Percentiles rank a stretch among this genome's conserved stretches.
These are phyloP conservation scores for Conidiobolus incongruus DNA, from an alignment of 371 early-diverging fungal genomes.

Conservation along the genomic window DNA sequence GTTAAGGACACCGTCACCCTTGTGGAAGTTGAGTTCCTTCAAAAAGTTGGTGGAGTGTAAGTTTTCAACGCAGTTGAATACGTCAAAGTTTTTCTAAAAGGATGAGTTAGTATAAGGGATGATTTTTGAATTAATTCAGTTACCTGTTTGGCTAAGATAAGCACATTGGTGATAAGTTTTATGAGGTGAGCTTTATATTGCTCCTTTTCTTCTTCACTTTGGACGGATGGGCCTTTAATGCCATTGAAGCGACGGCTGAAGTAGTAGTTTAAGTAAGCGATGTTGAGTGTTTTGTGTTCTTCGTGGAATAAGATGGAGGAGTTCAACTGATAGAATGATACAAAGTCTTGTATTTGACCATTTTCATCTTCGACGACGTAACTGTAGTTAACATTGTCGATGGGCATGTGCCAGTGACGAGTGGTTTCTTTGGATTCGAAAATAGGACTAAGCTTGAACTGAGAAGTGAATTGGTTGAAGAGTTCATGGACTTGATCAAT, in stretches of 20 bases:
- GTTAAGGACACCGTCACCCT: conserved; percentile 81
- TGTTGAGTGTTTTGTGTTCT: conserved; percentile 50
- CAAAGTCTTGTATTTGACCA: conserved; percentile 29
- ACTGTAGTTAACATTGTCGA: conserved; percentile 63
- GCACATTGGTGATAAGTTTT: conserved; percentile 40
- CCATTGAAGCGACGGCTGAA: too few relatives aligned
- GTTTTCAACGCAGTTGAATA: conserved; percentile 75
- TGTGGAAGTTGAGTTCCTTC: conserved; percentile 67
- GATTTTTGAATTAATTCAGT: conserved; percentile 1
- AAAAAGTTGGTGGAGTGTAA: conserved; percentile 59
- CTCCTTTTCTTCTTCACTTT: conserved; percentile 13
- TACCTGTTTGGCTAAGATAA: conserved; percentile 54
- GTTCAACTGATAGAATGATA: conserved; percentile 83
- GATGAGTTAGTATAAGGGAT: neutral
- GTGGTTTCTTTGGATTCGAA: conserved; percentile 65
- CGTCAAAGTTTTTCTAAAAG: conserved; percentile 43
- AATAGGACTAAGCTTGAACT: conserved; percentile 43
- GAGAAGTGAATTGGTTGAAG: conserved; percentile 33
- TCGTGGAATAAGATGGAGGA: conserved; percentile 50
- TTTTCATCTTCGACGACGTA: conserved; percentile 59
- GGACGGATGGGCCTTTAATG: conserved; percentile 35
- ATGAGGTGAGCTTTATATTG: conserved; percentile 21
- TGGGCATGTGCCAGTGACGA: conserved; percentile 77
- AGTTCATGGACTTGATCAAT: conserved; percentile 40
- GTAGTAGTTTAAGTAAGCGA: conserved; percentile 88